Percentiles rank a stretch among this genome's conserved stretches.
Conservation (phyloP, 768 basidiomycete genomes). For the Russula vinacea region DNA sequence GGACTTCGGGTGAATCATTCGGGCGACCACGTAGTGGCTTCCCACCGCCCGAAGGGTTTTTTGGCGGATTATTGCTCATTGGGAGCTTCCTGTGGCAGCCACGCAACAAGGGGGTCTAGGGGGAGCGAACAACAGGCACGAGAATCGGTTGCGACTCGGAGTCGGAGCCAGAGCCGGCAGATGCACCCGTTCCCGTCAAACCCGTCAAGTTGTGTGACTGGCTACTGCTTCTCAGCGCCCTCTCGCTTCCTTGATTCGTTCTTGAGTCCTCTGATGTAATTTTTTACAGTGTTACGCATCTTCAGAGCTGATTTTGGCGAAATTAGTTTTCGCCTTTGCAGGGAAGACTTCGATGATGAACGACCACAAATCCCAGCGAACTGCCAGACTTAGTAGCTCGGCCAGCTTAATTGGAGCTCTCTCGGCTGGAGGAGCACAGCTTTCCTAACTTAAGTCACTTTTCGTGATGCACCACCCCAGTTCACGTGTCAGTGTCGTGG, state of each 20-base stretch:
- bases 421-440: not conserved
- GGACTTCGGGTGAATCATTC: constrained; percentile 62
- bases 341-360: not conserved
- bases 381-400: not conserved
- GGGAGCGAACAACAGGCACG: not conserved
- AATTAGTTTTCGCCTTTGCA: not conserved
- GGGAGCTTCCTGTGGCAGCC: not conserved
- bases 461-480: not conserved
- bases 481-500: constrained; percentile 26
- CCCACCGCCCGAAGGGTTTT: constrained; percentile 23
- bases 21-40: constrained; percentile 56
- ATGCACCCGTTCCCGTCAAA: not conserved
- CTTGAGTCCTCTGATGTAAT: not conserved
- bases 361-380: not conserved
- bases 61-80: constrained; percentile 13
- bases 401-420: not conserved
- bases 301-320: not conserved
- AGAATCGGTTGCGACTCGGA: not conserved
- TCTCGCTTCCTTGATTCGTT: constrained; percentile 3
- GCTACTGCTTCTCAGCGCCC: not conserved
- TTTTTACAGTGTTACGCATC: not conserved
- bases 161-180: constrained; percentile 1
- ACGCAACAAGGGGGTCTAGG: no score
- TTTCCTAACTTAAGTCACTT: not conserved
- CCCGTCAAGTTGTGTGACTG: not conserved